These are phyloP conservation scores for Coemansia brasiliensis DNA, from an alignment of 192 early-diverging fungal genomes.

Conservation along the genomic window DNA sequence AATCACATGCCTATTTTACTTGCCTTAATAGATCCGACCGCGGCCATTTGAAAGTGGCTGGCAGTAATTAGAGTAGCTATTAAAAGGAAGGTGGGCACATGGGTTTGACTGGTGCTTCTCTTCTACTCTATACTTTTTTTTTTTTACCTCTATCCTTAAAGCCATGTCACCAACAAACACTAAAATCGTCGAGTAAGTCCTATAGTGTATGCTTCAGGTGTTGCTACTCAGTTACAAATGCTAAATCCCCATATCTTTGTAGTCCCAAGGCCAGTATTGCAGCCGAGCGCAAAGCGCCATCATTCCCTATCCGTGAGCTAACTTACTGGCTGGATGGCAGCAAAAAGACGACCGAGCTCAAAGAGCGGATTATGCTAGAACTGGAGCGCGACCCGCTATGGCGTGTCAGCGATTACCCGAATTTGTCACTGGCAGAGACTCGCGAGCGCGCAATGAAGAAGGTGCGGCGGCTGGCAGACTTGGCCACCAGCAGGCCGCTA, in stretches of 20 bases:
- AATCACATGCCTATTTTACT: too few relatives aligned
- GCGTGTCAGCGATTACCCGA: slow-evolving; percentile 77
- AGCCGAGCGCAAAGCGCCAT: slow-evolving; percentile 72
- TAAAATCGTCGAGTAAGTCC: slow-evolving; percentile 26
- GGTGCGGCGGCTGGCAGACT: slow-evolving; percentile 67
- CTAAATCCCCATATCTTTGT: neutral
- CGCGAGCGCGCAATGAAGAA: slow-evolving; percentile 86
- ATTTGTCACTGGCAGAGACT: slow-evolving; percentile 72
- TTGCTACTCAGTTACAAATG: slow-evolving; percentile 2
- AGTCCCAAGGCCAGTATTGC: slow-evolving; percentile 59
- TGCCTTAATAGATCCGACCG: too few relatives aligned
- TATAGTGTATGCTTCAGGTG: neutral
- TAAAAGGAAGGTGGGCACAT: neutral
- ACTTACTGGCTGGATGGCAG: slow-evolving; percentile 85
- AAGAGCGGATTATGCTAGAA: slow-evolving; percentile 81
- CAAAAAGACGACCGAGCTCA: slow-evolving; percentile 60
- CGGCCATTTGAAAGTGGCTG: too few relatives aligned
- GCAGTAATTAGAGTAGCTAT: too few relatives aligned
- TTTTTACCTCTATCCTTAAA: neutral
- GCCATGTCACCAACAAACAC: slow-evolving; percentile 6
- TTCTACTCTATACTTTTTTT: too few relatives aligned
- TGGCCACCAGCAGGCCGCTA: slow-evolving; percentile 70
- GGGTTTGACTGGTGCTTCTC: too few relatives aligned
- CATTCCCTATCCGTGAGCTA: slow-evolving; percentile 76
- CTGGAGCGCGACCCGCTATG: slow-evolving; percentile 83